These are phyloP conservation scores for Castanea crenata DNA, from an alignment of 306 rosid genomes.

Conservation along the genomic window DNA sequence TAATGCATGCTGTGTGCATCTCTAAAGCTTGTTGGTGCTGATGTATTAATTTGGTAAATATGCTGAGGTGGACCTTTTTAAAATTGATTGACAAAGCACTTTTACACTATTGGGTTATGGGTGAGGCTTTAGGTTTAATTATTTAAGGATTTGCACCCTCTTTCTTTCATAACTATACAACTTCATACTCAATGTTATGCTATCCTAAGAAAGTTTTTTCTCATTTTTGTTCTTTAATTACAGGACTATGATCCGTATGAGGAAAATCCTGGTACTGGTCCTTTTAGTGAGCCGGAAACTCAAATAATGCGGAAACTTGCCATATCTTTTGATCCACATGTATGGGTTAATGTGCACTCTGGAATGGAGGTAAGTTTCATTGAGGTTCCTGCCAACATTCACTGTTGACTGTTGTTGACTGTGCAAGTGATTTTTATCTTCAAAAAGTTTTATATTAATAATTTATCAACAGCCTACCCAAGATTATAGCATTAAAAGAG, in stretches of 20 bases:
- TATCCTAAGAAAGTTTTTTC: constrained; percentile 8
- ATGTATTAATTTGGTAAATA: neutral
- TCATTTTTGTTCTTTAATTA: constrained; percentile 20
- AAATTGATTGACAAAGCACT: neutral
- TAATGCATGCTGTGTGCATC: constrained; percentile 7
- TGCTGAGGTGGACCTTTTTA: neutral
- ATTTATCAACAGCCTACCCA: neutral
- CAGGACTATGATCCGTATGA: constrained; percentile 99
- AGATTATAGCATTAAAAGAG: neutral
- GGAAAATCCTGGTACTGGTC: constrained; percentile 89
- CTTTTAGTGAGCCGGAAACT: constrained; percentile 98
- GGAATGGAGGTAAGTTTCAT: constrained; percentile 83
- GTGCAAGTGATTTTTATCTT: constrained; percentile 7
- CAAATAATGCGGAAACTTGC: constrained; percentile 93
- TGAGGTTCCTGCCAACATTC: constrained; percentile 1
- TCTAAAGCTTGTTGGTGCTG: constrained; percentile 2
- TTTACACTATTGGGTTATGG: neutral
- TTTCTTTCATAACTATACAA: constrained; percentile 8
- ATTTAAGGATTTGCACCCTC: constrained; percentile 6
- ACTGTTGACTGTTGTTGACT: neutral
- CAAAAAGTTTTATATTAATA: constrained; percentile 12
- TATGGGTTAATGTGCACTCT: constrained; percentile 97
- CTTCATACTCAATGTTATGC: neutral
- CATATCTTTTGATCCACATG: constrained; percentile 82
- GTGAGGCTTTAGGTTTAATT: neutral